Percentiles rank a stretch among this genome's conserved stretches.
Evolutionary conservation across 768 basidiomycete species (phyloP).

Genomic region (Collybia mongolica): DNA sequence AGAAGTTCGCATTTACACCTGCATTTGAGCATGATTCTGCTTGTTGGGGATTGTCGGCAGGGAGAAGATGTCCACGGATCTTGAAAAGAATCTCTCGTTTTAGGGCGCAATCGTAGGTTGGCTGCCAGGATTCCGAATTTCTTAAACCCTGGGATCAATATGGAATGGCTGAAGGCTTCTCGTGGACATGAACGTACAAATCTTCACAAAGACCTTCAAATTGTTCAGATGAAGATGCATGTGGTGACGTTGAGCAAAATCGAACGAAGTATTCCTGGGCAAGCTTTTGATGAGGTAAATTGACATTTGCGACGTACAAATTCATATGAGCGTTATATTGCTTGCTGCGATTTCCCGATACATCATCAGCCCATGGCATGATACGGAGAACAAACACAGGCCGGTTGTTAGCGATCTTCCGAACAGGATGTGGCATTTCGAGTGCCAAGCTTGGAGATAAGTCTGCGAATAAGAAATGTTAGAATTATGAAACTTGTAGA

Average conservation of each 20-base stretch:
- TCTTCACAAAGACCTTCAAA: constrained; percentile 23
- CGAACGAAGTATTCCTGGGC: constrained; percentile 31
- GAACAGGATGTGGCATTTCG: too few relatives aligned
- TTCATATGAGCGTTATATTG: constrained; percentile 35
- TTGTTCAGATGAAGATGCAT: constrained; percentile 26
- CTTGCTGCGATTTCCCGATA: constrained; percentile 32
- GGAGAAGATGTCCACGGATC: constrained; percentile 13
- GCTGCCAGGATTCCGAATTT: too few relatives aligned
- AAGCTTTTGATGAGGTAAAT: constrained; percentile 20
- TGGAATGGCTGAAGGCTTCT: too few relatives aligned
- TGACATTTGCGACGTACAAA: constrained; percentile 25
- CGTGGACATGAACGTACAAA: constrained; percentile 4
- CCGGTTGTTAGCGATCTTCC: too few relatives aligned
- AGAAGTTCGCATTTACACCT: constrained; percentile 30
- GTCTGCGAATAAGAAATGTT: too few relatives aligned
- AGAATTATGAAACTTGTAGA: too few relatives aligned
- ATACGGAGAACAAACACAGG: too few relatives aligned
- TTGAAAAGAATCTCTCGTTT: too few relatives aligned
- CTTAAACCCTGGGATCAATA: too few relatives aligned
- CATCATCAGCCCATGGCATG: constrained; percentile 28
- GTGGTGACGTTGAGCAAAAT: constrained; percentile 25
- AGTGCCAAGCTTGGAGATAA: too few relatives aligned
- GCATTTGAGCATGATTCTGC: constrained; percentile 30
- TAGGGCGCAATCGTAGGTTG: too few relatives aligned
- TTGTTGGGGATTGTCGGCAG: constrained; percentile 33